Percentiles rank a stretch among this genome's conserved stretches.
Evolutionary conservation across 371 early-diverging fungal species (phyloP).

Genomic region (Fennellomyces sp.): DNA sequence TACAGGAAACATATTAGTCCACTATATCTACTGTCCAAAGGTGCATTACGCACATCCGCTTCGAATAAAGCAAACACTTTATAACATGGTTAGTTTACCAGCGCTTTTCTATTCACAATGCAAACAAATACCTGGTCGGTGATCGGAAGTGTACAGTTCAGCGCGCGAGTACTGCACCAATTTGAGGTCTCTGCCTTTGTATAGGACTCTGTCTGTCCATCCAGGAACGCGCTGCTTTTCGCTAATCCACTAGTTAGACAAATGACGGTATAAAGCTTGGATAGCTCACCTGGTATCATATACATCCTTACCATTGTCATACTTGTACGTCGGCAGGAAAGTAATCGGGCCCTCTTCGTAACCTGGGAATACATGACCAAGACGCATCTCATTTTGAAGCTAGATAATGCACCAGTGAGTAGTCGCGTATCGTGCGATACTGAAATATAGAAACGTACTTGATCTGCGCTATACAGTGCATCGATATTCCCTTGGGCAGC

Average conservation of each 20-base stretch:
- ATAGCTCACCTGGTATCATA: constrained; percentile 81
- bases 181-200: constrained; percentile 56
- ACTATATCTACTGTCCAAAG: background rate
- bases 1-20: background rate
- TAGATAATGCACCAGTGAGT: constrained; percentile 40
- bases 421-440: background rate
- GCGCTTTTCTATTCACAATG: background rate
- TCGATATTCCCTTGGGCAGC: constrained; percentile 42
- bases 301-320: constrained; percentile 77
- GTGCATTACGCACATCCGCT: constrained; percentile 32
- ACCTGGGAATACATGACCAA: constrained; percentile 70
- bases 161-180: constrained; percentile 61
- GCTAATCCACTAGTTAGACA: no score
- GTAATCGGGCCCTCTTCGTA: constrained; percentile 83
- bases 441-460: no score
- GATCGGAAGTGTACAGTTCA: constrained; percentile 76
- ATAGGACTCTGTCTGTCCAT: constrained; percentile 90
- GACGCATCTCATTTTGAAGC: constrained; percentile 67
- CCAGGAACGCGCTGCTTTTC: constrained; percentile 86
- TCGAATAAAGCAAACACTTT: constrained; percentile 51
- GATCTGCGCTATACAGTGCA: constrained; percentile 48
- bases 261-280: background rate
- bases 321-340: constrained; percentile 96
- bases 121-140: constrained; percentile 63
- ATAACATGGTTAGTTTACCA: background rate